phyloP scores from a whole-genome alignment of 139 green algal genomes.

The Yamagishiella unicocca region DNA sequence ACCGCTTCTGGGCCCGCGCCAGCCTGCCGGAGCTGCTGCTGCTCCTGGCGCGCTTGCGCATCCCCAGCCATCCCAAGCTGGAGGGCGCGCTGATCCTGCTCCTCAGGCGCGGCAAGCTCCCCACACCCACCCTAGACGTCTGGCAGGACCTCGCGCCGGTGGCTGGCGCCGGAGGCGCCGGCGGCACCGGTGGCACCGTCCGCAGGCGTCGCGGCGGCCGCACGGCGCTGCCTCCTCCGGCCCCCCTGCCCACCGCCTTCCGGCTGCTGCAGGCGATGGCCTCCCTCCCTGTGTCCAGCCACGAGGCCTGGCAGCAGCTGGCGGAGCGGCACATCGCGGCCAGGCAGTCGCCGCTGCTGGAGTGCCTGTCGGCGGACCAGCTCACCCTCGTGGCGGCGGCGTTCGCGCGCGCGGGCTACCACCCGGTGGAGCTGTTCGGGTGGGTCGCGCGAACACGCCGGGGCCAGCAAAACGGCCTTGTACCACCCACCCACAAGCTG shows the following conservation, averaged over 20 bases:
- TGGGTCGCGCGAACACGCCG: background rate
- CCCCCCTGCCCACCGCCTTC: slow-evolving; percentile 6
- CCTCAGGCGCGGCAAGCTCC: slow-evolving; percentile 18
- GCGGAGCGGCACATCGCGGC: slow-evolving; percentile 16
- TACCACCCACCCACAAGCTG: too few species aligned
- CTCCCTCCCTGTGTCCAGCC: background rate
- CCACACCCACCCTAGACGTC: background rate
- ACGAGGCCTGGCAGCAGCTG: slow-evolving; percentile 40
- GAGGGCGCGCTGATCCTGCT: background rate
- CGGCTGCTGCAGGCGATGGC: slow-evolving; percentile 10
- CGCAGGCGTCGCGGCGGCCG: background rate
- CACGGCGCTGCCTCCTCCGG: background rate
- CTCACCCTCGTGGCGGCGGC: background rate
- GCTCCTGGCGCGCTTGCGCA: slow-evolving; percentile 11
- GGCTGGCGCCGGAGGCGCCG: background rate
- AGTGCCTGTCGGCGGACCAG: background rate
- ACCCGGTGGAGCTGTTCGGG: slow-evolving; percentile 24
- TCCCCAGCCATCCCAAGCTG: slow-evolving; percentile 9
- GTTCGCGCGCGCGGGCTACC: slow-evolving; percentile 24
- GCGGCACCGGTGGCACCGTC: background rate
- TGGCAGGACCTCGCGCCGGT: background rate
- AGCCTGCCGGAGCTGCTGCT: slow-evolving; percentile 25
- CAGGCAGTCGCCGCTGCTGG: background rate
- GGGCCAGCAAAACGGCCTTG: too few species aligned
- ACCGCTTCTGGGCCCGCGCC: background rate